Conservation (phyloP, 2,329 filamentous ascomycete genomes). For the Coniochaeta pulveracea region DNA sequence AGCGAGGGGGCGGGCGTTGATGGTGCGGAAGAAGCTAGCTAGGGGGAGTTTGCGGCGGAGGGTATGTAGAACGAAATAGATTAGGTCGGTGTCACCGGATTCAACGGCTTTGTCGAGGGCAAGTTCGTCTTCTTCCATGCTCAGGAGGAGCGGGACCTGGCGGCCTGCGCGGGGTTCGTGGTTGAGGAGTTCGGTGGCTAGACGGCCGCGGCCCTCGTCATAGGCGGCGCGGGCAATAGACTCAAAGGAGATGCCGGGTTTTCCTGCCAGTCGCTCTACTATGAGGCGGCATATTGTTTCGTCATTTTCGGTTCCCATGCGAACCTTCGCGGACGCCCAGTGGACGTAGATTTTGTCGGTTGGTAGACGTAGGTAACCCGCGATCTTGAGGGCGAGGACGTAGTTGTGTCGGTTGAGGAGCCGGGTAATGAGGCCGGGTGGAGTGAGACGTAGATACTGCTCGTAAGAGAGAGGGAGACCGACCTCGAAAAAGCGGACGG, state of each 20-base stretch:
- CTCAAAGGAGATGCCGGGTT: constrained; percentile 90
- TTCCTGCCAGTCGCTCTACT: constrained; percentile 75
- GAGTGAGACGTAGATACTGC: constrained; percentile 82
- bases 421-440: constrained; percentile 76
- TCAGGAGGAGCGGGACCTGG: constrained; percentile 84
- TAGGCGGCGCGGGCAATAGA: constrained; percentile 87
- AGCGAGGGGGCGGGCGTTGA: constrained; percentile 76
- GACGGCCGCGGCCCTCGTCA: constrained; percentile 78
- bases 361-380: constrained; percentile 74
- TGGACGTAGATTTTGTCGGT: constrained; percentile 89
- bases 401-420: constrained; percentile 87
- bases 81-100: constrained; percentile 85
- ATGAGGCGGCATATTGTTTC: constrained; percentile 78
- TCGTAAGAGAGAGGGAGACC: constrained; percentile 87
- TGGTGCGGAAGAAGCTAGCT: constrained; percentile 82
- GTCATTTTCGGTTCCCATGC: constrained; percentile 73
- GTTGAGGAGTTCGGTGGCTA: constrained; percentile 85
- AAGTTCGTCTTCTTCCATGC: constrained; percentile 91
- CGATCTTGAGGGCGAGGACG: constrained; percentile 77
- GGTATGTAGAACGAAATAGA: constrained; percentile 79
- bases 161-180: constrained; percentile 92
- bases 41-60: constrained; percentile 84
- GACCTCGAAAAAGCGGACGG: constrained; percentile 81
- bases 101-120: constrained; percentile 95
- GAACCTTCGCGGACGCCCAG: constrained; percentile 93